These are phyloP conservation scores for Aspergillus ochraceus DNA, from an alignment of 2,329 filamentous ascomycete genomes.

Conservation along the genomic window DNA sequence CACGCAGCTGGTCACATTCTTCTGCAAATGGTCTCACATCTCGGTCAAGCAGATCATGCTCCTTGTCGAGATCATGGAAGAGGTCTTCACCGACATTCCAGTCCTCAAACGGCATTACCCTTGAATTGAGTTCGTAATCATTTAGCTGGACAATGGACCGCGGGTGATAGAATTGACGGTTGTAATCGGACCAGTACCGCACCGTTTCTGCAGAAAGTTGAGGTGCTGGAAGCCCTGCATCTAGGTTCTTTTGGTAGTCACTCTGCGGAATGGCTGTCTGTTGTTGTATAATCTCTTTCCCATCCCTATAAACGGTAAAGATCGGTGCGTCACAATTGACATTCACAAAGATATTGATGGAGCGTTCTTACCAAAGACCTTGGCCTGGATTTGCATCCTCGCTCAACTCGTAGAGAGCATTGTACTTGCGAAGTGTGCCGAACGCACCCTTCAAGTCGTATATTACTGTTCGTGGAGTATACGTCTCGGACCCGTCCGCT, in stretches of 20 bases:
- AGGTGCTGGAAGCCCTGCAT: slow-evolving; percentile 65
- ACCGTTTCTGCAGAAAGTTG: slow-evolving; percentile 68
- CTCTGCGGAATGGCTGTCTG: slow-evolving; percentile 67
- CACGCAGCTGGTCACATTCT: slow-evolving; percentile 91
- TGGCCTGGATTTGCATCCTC: slow-evolving; percentile 35
- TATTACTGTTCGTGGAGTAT: slow-evolving; percentile 84
- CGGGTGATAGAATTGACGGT: slow-evolving; percentile 88
- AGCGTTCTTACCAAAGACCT: slow-evolving; percentile 45
- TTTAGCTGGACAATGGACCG: slow-evolving; percentile 81
- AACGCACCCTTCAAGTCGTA: slow-evolving; percentile 96
- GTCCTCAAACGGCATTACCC: slow-evolving; percentile 77
- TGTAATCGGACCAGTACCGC: slow-evolving; percentile 97
- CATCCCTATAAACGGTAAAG: slow-evolving; percentile 53
- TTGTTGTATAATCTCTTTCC: slow-evolving; percentile 66
- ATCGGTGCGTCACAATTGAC: not conserved
- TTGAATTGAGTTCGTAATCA: slow-evolving; percentile 81
- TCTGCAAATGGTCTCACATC: slow-evolving; percentile 86
- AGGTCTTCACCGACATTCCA: slow-evolving; percentile 74
- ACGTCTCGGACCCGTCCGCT: slow-evolving; percentile 84
- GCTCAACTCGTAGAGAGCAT: slow-evolving; percentile 75
- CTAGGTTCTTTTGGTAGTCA: slow-evolving; percentile 76
- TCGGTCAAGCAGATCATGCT: slow-evolving; percentile 85
- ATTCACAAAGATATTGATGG: not conserved
- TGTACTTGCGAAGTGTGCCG: slow-evolving; percentile 82
- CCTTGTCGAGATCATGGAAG: slow-evolving; percentile 70